phyloP scores from a whole-genome alignment of 2,329 filamentous ascomycete genomes.

The Paracorniculantispora psalliotae region DNA sequence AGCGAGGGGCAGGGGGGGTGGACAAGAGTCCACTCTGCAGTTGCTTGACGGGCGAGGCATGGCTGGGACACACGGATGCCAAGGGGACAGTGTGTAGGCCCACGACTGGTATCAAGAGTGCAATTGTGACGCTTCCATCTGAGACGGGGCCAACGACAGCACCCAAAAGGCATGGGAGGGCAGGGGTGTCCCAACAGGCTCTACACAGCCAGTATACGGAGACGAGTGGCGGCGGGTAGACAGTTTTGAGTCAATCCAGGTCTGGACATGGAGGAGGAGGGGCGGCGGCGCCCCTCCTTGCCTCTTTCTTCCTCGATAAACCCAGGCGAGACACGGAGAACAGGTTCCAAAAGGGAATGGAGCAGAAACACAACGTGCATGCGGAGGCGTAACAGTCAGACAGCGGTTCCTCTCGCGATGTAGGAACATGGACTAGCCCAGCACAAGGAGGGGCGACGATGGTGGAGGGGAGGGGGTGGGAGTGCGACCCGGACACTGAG shows the following conservation, averaged over 20 bases:
- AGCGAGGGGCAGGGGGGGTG: slow-evolving; percentile 4
- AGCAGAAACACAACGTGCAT: slow-evolving; percentile 12
- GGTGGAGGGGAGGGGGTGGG: neutral
- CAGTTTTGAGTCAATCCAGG: slow-evolving; percentile 4
- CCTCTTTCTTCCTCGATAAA: neutral
- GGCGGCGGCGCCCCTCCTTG: neutral
- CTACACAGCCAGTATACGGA: neutral
- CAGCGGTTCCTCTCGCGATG: slow-evolving; percentile 5
- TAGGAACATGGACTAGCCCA: neutral
- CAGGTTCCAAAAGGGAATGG: slow-evolving; percentile 7
- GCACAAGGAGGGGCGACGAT: neutral
- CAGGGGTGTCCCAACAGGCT: neutral
- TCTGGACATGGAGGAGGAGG: neutral
- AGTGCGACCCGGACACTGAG: neutral
- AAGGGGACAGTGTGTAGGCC: slow-evolving; percentile 11
- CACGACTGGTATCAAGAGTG: slow-evolving; percentile 6
- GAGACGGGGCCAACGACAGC: slow-evolving; percentile 7
- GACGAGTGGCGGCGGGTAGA: neutral
- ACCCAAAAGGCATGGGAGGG: neutral
- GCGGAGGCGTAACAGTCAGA: slow-evolving; percentile 11
- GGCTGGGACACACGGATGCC: slow-evolving; percentile 10
- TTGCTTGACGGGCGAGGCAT: neutral
- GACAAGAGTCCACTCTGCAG: neutral
- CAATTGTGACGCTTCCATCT: slow-evolving; percentile 10
- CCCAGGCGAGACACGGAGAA: slow-evolving; percentile 3